Evolutionary conservation across 192 early-diverging fungal species (phyloP).

Genomic region (Backusella mclennaniae): DNA sequence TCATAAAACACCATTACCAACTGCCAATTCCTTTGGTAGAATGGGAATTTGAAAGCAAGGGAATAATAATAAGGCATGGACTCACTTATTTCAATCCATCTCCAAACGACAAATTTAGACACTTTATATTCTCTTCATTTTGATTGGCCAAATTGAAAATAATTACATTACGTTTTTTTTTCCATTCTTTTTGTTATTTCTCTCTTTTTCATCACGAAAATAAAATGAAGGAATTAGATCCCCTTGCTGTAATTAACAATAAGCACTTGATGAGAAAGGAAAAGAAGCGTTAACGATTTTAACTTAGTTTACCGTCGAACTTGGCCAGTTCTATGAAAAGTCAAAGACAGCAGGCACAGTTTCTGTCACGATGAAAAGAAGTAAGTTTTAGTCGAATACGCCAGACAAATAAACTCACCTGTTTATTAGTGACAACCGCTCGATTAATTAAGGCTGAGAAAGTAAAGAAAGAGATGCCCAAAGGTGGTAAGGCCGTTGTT

Average conservation of each 20-base stretch:
- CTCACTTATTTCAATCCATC: too few species aligned
- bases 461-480: constrained; percentile 24
- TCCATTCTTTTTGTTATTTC: background rate
- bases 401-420: background rate
- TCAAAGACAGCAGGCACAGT: constrained; percentile 28
- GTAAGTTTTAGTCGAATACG: constrained; percentile 14
- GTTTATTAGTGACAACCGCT: constrained; percentile 17
- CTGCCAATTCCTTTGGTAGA: too few species aligned
- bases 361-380: constrained; percentile 39
- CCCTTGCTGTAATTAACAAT: constrained; percentile 22
- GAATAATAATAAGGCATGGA: too few species aligned
- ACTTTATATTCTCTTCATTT: background rate
- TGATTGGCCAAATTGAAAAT: background rate
- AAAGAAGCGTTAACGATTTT: background rate
- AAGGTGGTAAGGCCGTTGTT: constrained; percentile 13
- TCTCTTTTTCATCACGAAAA: constrained; percentile 5
- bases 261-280: background rate
- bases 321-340: constrained; percentile 35
- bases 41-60: too few species aligned
- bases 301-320: constrained; percentile 36
- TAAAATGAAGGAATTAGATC: constrained; percentile 33
- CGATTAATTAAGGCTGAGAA: constrained; percentile 7
- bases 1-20: too few species aligned
- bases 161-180: background rate
- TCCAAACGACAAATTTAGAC: background rate